phyloP scores from a whole-genome alignment of 352 stramenopile genomes.

The Globisporangium viniferum region DNA sequence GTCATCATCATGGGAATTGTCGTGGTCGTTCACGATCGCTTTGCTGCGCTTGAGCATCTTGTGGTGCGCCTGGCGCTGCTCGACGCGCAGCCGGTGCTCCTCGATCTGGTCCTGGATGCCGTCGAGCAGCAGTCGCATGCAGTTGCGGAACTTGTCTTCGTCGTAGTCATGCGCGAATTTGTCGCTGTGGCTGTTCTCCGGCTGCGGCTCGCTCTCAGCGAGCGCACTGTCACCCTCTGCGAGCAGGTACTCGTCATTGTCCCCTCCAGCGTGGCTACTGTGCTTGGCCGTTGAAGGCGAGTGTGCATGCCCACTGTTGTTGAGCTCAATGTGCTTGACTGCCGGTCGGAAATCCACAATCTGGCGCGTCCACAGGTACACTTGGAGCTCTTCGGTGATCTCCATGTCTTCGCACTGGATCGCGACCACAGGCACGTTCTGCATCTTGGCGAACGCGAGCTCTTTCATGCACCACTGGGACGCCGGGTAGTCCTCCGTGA shows the following conservation, averaged over 20 bases:
- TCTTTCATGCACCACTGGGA: conserved; percentile 89
- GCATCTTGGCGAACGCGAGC: conserved; percentile 81
- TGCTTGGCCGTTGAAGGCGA: background rate
- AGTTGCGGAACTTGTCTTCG: conserved; percentile 60
- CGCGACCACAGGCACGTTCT: conserved; percentile 80
- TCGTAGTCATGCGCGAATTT: conserved; percentile 41
- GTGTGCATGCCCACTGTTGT: background rate
- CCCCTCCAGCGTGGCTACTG: conserved; percentile 16
- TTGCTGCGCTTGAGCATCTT: conserved; percentile 29
- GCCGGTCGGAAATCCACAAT: conserved; percentile 74
- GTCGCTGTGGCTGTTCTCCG: conserved; percentile 13
- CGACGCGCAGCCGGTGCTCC: conserved; percentile 55
- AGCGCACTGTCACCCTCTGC: conserved; percentile 4
- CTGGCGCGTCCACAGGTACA: conserved; percentile 86
- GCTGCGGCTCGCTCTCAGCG: conserved; percentile 9
- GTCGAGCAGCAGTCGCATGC: conserved; percentile 66
- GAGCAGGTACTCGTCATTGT: conserved; percentile 7
- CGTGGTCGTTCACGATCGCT: conserved; percentile 13
- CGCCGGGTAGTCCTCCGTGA: conserved; percentile 72
- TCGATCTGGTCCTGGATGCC: conserved; percentile 84
- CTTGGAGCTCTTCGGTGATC: conserved; percentile 78
- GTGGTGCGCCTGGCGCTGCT: conserved; percentile 32
- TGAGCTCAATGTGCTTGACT: conserved; percentile 18
- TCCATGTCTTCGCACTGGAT: conserved; percentile 83
- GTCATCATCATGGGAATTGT: conserved; percentile 4